Conservation (phyloP, 176 grass and related monocot species). For the Olyra latifolia region DNA sequence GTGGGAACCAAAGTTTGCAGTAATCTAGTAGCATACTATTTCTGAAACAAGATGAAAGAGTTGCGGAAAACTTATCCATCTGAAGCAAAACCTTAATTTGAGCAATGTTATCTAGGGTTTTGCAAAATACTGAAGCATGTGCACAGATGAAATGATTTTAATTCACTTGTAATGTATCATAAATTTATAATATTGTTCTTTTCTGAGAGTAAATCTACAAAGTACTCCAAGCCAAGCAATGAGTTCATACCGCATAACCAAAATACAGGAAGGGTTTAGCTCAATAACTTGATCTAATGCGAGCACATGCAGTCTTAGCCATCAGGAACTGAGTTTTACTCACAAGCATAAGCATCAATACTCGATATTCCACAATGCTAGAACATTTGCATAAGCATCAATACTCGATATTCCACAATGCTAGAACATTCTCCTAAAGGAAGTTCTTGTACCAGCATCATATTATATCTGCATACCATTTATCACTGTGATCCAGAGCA, state of each 20-base stretch:
- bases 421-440: conserved; percentile 6
- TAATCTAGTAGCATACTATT: conserved; percentile 5
- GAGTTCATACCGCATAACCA: neutral
- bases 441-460: conserved; percentile 8
- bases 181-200: neutral
- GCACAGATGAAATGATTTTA: neutral
- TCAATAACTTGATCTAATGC: neutral
- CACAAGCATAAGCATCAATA: neutral
- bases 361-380: neutral
- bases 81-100: neutral
- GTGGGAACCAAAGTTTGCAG: neutral
- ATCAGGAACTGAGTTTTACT: neutral
- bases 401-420: neutral
- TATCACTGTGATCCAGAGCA: neutral
- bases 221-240: neutral
- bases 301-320: conserved; percentile 1
- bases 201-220: neutral
- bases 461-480: neutral
- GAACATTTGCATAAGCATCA: neutral
- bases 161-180: neutral
- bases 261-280: neutral
- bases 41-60: conserved; percentile 15
- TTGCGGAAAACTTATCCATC: neutral
- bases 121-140: neutral
- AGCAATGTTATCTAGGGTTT: neutral